phyloP scores from a whole-genome alignment of 2,329 filamentous ascomycete genomes.

The Neonectria faginata region DNA sequence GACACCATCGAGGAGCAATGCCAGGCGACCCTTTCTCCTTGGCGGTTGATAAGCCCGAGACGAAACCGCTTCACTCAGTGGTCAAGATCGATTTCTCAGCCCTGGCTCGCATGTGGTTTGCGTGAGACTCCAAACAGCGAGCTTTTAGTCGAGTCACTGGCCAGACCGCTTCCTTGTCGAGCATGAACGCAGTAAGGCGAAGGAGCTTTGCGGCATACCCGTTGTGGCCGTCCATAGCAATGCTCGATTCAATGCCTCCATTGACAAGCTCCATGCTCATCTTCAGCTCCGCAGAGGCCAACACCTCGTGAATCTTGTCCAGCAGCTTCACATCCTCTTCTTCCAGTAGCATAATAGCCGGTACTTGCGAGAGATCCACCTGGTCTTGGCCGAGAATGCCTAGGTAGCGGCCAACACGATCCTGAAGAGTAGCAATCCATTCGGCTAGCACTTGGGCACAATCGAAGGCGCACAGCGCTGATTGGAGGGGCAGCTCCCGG shows the following conservation, averaged over 20 bases:
- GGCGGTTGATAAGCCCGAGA: slow-evolving; percentile 14
- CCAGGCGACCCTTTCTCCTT: neutral
- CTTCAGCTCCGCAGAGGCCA: slow-evolving; percentile 82
- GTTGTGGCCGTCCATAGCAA: slow-evolving; percentile 69
- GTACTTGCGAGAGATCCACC: slow-evolving; percentile 82
- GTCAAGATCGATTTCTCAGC: slow-evolving; percentile 64
- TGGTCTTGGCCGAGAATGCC: slow-evolving; percentile 87
- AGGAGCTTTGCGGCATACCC: slow-evolving; percentile 89
- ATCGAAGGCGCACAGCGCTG: slow-evolving; percentile 91
- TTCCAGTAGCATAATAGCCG: slow-evolving; percentile 89
- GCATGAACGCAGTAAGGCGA: slow-evolving; percentile 84
- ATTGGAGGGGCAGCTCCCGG: slow-evolving; percentile 88
- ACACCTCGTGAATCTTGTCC: slow-evolving; percentile 82
- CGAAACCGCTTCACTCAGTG: slow-evolving; percentile 48
- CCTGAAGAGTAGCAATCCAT: slow-evolving; percentile 93
- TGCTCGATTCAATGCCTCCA: slow-evolving; percentile 64
- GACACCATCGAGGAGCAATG: neutral
- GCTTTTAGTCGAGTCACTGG: slow-evolving; percentile 72
- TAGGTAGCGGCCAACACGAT: slow-evolving; percentile 89
- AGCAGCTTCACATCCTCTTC: slow-evolving; percentile 91
- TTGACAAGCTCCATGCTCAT: slow-evolving; percentile 68
- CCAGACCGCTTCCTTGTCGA: slow-evolving; percentile 92
- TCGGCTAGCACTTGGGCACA: slow-evolving; percentile 94
- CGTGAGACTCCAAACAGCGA: slow-evolving; percentile 66
- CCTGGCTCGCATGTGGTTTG: slow-evolving; percentile 62